phyloP scores from a whole-genome alignment of 176 grass and related monocot genomes.

The Areca catechu region DNA sequence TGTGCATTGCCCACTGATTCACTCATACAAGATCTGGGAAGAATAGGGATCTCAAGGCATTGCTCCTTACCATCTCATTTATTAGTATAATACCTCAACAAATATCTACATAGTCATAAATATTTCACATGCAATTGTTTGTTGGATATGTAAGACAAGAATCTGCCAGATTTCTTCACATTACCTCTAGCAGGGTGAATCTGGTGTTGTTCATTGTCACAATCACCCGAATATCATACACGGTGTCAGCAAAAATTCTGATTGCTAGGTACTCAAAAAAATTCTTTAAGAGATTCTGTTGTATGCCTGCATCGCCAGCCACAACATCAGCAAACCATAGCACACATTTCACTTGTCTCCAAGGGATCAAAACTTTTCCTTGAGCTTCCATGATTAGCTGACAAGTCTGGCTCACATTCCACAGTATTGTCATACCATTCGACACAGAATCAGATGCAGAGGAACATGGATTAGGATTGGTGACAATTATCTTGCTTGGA shows the following conservation, averaged over 20 bases:
- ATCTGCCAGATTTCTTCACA: too few species aligned
- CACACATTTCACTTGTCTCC: conserved; percentile 43
- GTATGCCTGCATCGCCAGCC: conserved; percentile 14
- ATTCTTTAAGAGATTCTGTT: conserved; percentile 38
- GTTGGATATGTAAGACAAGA: too few species aligned
- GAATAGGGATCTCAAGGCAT: too few species aligned
- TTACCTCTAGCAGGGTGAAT: conserved; percentile 62
- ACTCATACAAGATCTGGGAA: too few species aligned
- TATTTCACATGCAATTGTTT: too few species aligned
- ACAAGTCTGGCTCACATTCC: conserved; percentile 38
- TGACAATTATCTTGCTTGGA: conserved; percentile 56
- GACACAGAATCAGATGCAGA: conserved; percentile 23
- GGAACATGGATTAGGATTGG: conserved; percentile 29
- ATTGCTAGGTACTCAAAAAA: conserved; percentile 58
- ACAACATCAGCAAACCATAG: conserved; percentile 67
- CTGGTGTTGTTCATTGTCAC: conserved; percentile 77
- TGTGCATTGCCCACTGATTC: too few species aligned
- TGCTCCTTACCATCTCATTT: too few species aligned
- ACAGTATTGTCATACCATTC: conserved; percentile 43
- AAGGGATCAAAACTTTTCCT: conserved; percentile 33
- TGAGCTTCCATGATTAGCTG: conserved; percentile 34
- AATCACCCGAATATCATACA: conserved; percentile 45
- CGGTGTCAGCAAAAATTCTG: conserved; percentile 44
- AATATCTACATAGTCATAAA: too few species aligned
- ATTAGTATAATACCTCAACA: too few species aligned